phyloP scores from a whole-genome alignment of 257 asterid species.

The Ocimum tenuiflorum region DNA sequence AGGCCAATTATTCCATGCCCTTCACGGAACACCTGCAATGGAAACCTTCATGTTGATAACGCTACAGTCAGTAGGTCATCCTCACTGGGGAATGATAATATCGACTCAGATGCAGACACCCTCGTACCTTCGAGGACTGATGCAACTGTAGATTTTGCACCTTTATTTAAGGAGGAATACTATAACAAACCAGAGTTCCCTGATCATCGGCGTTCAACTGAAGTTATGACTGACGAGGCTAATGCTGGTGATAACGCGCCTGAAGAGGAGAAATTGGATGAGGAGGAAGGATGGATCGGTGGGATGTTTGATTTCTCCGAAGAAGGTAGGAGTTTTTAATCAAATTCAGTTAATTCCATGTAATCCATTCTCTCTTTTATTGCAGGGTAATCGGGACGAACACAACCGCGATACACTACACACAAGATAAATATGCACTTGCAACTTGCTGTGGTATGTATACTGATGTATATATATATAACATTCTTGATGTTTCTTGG shows the following conservation, averaged over 20 bases:
- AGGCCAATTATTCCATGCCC: slow-evolving; percentile 16
- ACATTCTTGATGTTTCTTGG: slow-evolving; percentile 23
- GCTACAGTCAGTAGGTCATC: slow-evolving; percentile 26
- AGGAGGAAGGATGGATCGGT: slow-evolving; percentile 57
- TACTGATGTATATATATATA: slow-evolving; percentile 33
- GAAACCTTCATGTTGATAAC: slow-evolving; percentile 17
- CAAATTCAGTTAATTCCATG: not conserved
- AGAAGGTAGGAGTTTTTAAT: slow-evolving; percentile 32
- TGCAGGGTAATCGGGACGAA: slow-evolving; percentile 30
- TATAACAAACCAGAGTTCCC: slow-evolving; percentile 30
- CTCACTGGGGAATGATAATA: slow-evolving; percentile 25
- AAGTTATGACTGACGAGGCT: slow-evolving; percentile 20
- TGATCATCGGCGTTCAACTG: slow-evolving; percentile 19
- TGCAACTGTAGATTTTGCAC: slow-evolving; percentile 30
- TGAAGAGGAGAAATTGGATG: slow-evolving; percentile 33
- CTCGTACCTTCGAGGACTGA: slow-evolving; percentile 13
- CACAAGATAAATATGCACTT: slow-evolving; percentile 6
- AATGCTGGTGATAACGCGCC: slow-evolving; percentile 20
- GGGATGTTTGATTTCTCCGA: slow-evolving; percentile 64
- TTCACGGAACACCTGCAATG: slow-evolving; percentile 9
- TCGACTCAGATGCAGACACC: slow-evolving; percentile 20
- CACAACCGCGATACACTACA: not conserved
- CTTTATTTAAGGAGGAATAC: slow-evolving; percentile 45
- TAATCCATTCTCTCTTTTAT: not conserved
- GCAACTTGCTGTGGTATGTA: slow-evolving; percentile 15